phyloP scores from a whole-genome alignment of 1,139 yeast genomes.

The Hemisphaericaspora xylofermentans region DNA sequence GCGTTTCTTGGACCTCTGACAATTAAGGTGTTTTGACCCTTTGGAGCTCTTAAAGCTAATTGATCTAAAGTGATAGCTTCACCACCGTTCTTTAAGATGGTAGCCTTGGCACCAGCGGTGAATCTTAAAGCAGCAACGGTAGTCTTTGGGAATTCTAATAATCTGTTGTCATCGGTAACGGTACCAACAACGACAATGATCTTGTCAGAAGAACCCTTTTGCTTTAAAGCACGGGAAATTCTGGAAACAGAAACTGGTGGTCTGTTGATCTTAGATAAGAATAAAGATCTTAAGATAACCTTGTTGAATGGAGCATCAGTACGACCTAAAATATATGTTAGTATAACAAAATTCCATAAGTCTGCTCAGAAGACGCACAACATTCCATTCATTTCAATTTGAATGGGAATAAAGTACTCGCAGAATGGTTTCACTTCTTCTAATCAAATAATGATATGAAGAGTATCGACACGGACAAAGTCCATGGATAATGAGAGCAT shows the following conservation, averaged over 20 bases:
- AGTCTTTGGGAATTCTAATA: conserved; percentile 91
- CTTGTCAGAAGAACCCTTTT: conserved; percentile 86
- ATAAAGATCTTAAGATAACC: conserved; percentile 89
- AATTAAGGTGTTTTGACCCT: conserved; percentile 97
- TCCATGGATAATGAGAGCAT: neutral
- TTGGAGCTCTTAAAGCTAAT: conserved; percentile 98
- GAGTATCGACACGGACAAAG: neutral
- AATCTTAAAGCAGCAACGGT: conserved; percentile 99
- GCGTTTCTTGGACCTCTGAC: conserved; percentile 98
- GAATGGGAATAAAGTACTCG: conserved; percentile 49
- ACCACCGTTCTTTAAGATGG: conserved; percentile 98
- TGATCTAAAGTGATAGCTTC: conserved; percentile 99
- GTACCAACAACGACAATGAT: conserved; percentile 98
- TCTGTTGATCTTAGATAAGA: conserved; percentile 98
- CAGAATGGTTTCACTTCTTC: conserved; percentile 38
- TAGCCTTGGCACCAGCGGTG: conserved; percentile 99
- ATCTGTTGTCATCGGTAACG: conserved; percentile 96
- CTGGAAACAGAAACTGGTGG: conserved; percentile 98
- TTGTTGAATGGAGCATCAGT: conserved; percentile 99
- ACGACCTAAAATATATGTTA: conserved; percentile 68
- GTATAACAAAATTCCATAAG: conserved; percentile 35
- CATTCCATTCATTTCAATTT: conserved; percentile 13
- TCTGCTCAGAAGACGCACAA: conserved; percentile 66
- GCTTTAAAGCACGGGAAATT: conserved; percentile 78
- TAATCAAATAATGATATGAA: no score